Evolutionary conservation across 139 green algal species (phyloP).

Genomic region (Volvox africanus): DNA sequence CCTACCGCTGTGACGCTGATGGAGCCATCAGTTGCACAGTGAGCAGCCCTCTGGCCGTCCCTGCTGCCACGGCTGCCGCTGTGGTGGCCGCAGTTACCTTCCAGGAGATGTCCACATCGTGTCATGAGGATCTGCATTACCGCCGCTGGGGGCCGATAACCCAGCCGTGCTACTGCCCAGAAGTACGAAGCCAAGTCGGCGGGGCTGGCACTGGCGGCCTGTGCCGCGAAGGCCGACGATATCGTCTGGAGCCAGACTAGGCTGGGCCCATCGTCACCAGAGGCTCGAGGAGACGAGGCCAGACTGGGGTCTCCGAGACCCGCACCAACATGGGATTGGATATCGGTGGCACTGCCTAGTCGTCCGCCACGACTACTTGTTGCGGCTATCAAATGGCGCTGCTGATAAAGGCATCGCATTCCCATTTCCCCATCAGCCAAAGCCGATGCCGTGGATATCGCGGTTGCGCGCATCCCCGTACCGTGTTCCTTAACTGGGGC

Average conservation of each 20-base stretch:
- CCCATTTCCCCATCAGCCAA: no score
- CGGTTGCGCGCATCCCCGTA: no score
- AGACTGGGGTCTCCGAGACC: no score
- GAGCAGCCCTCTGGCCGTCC: background rate
- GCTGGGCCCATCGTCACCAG: background rate
- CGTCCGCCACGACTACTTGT: no score
- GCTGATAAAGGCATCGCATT: no score
- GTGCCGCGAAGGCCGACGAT: background rate
- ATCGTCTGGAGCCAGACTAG: conserved; percentile 13
- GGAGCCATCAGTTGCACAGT: background rate
- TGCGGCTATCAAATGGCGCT: no score
- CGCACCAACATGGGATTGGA: no score
- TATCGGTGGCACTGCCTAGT: no score
- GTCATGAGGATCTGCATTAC: background rate
- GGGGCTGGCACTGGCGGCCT: background rate
- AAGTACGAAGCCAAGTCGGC: background rate
- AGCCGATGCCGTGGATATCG: no score
- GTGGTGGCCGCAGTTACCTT: background rate
- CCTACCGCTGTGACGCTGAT: background rate
- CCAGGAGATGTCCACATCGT: background rate
- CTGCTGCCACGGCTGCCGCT: background rate
- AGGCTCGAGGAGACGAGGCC: background rate
- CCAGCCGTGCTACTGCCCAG: background rate
- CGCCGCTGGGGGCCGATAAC: background rate
- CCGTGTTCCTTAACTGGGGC: no score